phyloP scores from a whole-genome alignment of 2,329 filamentous ascomycete genomes.

The Gyromitra esculenta region DNA sequence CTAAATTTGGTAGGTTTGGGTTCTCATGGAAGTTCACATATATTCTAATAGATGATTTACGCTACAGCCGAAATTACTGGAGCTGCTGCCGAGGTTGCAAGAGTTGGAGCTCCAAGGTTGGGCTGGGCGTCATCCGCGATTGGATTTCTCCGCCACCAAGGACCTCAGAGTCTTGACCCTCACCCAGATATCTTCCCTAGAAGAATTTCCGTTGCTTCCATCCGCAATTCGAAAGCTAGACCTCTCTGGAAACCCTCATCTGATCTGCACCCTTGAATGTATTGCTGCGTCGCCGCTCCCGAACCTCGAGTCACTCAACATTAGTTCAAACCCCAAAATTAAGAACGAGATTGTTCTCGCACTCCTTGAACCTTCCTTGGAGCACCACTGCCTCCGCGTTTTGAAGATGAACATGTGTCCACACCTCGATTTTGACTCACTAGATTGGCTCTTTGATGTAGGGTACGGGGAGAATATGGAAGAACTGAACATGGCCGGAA shows the following conservation, averaged over 20 bases:
- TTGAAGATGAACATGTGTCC: constrained; percentile 50
- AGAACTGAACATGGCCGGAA: constrained; percentile 39
- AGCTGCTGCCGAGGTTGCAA: constrained; percentile 21
- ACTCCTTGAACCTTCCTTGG: constrained; percentile 33
- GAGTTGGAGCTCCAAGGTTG: constrained; percentile 37
- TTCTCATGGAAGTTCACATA: not conserved
- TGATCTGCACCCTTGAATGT: constrained; percentile 5
- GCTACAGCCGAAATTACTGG: constrained; percentile 15
- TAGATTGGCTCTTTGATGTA: constrained; percentile 43
- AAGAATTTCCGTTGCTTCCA: constrained; percentile 33
- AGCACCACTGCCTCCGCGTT: constrained; percentile 7
- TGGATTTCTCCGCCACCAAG: constrained; percentile 34
- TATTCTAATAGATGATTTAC: not conserved
- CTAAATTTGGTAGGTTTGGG: constrained; percentile 17
- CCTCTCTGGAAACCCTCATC: constrained; percentile 23
- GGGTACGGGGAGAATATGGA: constrained; percentile 27
- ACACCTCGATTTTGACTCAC: constrained; percentile 33
- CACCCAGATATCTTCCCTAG: not conserved
- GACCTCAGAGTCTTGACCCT: constrained; percentile 29
- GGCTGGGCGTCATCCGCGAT: not conserved
- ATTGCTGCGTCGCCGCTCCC: constrained; percentile 40
- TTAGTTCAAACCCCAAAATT: constrained; percentile 33
- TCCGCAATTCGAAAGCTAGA: constrained; percentile 20
- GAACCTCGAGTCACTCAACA: constrained; percentile 15
- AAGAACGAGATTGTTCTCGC: constrained; percentile 22